A percentile compares a stretch with the other conserved stretches of the same genome.
These are phyloP conservation scores for peach (Prunus persica) DNA, from an alignment of 306 rosid genomes.

Conservation along the genomic window DNA sequence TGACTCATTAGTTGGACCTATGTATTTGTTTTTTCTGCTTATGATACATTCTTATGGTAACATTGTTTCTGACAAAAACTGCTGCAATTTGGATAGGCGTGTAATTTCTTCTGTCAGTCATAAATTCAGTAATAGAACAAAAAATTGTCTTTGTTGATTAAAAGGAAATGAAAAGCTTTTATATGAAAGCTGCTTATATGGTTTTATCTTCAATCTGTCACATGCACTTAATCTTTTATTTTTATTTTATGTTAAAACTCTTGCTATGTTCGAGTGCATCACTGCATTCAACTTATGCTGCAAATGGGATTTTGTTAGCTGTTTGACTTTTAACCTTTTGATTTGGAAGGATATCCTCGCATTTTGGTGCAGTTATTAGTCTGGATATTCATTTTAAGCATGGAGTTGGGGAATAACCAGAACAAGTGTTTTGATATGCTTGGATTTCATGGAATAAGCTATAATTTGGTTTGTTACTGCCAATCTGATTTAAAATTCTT, in stretches of 20 bases:
- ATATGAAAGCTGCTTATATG: background rate
- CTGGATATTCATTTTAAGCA: background rate
- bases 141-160: background rate
- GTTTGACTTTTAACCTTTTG: background rate
- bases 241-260: background rate
- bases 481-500: background rate
- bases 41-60: background rate
- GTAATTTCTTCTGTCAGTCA: background rate
- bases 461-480: conserved; percentile 6
- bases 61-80: no score
- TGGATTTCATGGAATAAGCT: background rate
- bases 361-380: background rate
- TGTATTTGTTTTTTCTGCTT: background rate
- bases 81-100: no score
- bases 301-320: background rate
- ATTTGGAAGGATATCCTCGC: background rate
- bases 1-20: background rate
- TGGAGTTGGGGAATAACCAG: background rate
- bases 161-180: background rate
- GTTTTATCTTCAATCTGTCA: background rate
- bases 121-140: background rate
- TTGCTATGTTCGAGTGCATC: background rate
- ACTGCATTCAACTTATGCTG: background rate
- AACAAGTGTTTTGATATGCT: background rate
- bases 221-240: background rate